Evolutionary conservation across 129 eudicot genomes (phyloP).

Genomic region (Flaveria brownii): DNA sequence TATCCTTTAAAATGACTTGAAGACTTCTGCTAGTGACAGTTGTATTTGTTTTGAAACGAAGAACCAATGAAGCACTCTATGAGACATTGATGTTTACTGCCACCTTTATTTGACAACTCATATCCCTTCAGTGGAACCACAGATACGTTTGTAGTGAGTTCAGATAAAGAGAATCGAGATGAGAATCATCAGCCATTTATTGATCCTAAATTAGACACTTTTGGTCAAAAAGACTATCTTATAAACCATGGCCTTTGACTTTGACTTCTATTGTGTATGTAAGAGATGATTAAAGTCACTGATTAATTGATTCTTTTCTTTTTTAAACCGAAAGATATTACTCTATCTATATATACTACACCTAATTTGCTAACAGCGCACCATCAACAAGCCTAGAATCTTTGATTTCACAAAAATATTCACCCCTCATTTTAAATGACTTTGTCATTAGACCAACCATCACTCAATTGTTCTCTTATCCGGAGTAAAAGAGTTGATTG

Average conservation of each 20-base stretch:
- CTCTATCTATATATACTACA: too few species aligned
- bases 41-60: too few species aligned
- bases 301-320: conserved; percentile 24
- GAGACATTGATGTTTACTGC: conserved; percentile 31
- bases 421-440: too few species aligned
- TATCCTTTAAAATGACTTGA: too few species aligned
- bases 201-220: conserved; percentile 41
- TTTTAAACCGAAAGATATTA: too few species aligned
- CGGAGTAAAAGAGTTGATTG: too few species aligned
- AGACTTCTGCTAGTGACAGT: too few species aligned
- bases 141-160: conserved; percentile 70
- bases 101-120: conserved; percentile 48
- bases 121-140: conserved; percentile 61
- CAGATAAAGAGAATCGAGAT: conserved; percentile 41
- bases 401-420: too few species aligned
- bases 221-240: conserved; percentile 29
- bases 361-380: too few species aligned
- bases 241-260: conserved; percentile 47
- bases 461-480: too few species aligned
- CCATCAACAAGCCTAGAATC: too few species aligned
- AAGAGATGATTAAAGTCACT: conserved; percentile 40
- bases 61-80: not conserved
- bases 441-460: too few species aligned
- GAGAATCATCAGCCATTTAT: conserved; percentile 33
- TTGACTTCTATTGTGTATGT: conserved; percentile 37